phyloP scores from a whole-genome alignment of 495 filamentous ascomycete genomes.

The Letharia lupina region DNA sequence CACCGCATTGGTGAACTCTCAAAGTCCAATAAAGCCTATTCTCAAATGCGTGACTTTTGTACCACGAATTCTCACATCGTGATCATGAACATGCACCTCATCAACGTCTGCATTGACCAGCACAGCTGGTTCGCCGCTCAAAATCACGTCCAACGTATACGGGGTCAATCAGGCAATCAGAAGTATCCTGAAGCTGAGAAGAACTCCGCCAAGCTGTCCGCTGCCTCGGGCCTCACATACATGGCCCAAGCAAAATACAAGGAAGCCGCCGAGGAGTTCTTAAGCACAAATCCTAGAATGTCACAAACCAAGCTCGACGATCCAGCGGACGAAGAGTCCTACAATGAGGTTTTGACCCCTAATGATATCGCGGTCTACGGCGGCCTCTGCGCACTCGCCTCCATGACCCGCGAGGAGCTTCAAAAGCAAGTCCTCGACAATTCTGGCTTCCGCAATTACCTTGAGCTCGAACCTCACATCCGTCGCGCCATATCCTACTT shows the following conservation, averaged over 20 bases:
- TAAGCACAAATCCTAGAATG: slow-evolving; percentile 41
- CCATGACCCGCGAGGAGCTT: slow-evolving; percentile 72
- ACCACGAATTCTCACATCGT: slow-evolving; percentile 60
- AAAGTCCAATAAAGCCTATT: slow-evolving; percentile 58
- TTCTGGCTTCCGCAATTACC: slow-evolving; percentile 67
- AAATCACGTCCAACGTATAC: slow-evolving; percentile 61
- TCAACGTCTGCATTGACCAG: slow-evolving; percentile 60
- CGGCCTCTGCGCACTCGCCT: slow-evolving; percentile 80
- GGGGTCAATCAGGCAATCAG: slow-evolving; percentile 31
- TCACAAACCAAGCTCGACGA: slow-evolving; percentile 30
- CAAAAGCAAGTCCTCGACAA: slow-evolving; percentile 72
- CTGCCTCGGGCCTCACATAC: slow-evolving; percentile 61
- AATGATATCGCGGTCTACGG: slow-evolving; percentile 94
- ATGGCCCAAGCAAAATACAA: slow-evolving; percentile 56
- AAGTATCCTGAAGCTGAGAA: slow-evolving; percentile 51
- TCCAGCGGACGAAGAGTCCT: slow-evolving; percentile 43
- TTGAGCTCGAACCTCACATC: slow-evolving; percentile 91
- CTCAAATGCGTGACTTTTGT: slow-evolving; percentile 67
- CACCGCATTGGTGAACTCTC: slow-evolving; percentile 54
- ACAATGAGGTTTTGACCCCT: slow-evolving; percentile 63
- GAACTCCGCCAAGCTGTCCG: slow-evolving; percentile 54
- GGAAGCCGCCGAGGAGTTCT: slow-evolving; percentile 66
- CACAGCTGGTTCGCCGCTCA: slow-evolving; percentile 57
- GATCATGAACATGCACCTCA: slow-evolving; percentile 61
- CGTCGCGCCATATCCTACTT: slow-evolving; percentile 84